Base-by-base conservation (phyloP, 768 basidiomycete species). In the Tulasnella sp. region DNA sequence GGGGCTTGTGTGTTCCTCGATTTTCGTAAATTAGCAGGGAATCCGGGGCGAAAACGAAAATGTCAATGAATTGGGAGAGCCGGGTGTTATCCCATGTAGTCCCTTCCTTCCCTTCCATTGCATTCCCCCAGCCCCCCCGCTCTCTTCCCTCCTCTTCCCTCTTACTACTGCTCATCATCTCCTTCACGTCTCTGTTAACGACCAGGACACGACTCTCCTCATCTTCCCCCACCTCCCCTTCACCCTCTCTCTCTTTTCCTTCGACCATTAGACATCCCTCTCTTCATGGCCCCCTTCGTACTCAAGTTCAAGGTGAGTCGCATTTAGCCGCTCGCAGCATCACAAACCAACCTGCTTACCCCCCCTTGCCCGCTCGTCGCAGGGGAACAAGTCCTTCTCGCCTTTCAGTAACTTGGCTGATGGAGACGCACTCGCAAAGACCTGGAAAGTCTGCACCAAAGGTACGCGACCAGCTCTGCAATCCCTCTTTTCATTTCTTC, bases 381-480 rank as follows among this genome's bases (percentile, higher is more conserved):
- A 88, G 94, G 93, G 94, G 85, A 95, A 95, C 90, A 95, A 95
- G 87, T 95, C 94, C 84, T 95, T 95, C 84, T 92, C 95, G 84
- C 93, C 94, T 79, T 95, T 95, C 86, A 92, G 92, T 84, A 93
- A 94, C 86, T 89, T 95, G 85, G 86, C 89, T 86, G 94, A 95
- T 86, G 87, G 89, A 75, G 94, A 95, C 83, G 88, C 93, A 78
- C 86, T 95, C 83, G 93, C 94, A 74, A 93, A 91, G 87, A 95
- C 94, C 81, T 95, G 94, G 94, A 94, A 95, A 89, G 94, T 92
- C 5, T 81, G 80, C 73, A 81, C 80, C 35, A 81, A 81, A 78
- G 79, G 67, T 44, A 70, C 42, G 42, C 70, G 55, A n/a, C 5
- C 23, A 55, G n/a, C n/a, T n/a, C n/a, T n/a, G n/a, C n/a, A 29